Percentiles rank a stretch among this genome's conserved stretches.
These are phyloP conservation scores for Aspergillus ochraceus DNA, from an alignment of 2,329 filamentous ascomycete species.

Conservation along the genomic window DNA sequence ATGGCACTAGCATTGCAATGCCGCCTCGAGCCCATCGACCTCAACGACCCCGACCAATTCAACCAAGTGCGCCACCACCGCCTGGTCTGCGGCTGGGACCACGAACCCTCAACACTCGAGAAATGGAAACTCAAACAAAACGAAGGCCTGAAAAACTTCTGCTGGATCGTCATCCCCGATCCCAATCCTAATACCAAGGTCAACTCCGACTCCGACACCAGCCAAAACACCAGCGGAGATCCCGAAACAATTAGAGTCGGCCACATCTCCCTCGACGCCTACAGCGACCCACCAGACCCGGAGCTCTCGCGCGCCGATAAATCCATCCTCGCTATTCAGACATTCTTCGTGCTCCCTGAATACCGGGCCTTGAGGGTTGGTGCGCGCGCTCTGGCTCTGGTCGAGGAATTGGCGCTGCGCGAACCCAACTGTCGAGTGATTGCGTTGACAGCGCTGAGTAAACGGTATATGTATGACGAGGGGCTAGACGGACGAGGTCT, in stretches of 20 bases:
- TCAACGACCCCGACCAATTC: slow-evolving; percentile 11
- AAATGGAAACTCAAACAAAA: slow-evolving; percentile 15
- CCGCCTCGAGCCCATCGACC: slow-evolving; percentile 19
- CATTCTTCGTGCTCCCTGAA: slow-evolving; percentile 27
- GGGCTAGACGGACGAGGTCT: slow-evolving; percentile 5
- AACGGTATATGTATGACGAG: slow-evolving; percentile 25
- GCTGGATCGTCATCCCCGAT: slow-evolving; percentile 17
- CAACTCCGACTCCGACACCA: background rate
- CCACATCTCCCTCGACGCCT: slow-evolving; percentile 31
- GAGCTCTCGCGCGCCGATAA: slow-evolving; percentile 17
- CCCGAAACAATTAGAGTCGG: slow-evolving; percentile 16
- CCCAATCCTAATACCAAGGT: background rate
- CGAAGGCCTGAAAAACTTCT: slow-evolving; percentile 16
- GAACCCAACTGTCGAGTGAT: slow-evolving; percentile 16
- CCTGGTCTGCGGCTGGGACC: slow-evolving; percentile 18
- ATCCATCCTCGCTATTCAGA: slow-evolving; percentile 20
- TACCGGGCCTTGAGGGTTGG: slow-evolving; percentile 21
- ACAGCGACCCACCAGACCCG: slow-evolving; percentile 13
- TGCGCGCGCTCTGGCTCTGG: slow-evolving; percentile 14
- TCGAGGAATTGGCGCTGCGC: slow-evolving; percentile 20
- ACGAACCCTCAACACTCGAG: slow-evolving; percentile 2
- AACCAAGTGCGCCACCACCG: slow-evolving; percentile 17
- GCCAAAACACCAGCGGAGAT: background rate
- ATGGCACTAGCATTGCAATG: slow-evolving; percentile 24
- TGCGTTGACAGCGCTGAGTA: slow-evolving; percentile 22